Evolutionary conservation across 2,329 filamentous ascomycete species (phyloP), one percentile per base, ranked within the genome.

Genomic region (Boeremia lycopersici): DNA sequence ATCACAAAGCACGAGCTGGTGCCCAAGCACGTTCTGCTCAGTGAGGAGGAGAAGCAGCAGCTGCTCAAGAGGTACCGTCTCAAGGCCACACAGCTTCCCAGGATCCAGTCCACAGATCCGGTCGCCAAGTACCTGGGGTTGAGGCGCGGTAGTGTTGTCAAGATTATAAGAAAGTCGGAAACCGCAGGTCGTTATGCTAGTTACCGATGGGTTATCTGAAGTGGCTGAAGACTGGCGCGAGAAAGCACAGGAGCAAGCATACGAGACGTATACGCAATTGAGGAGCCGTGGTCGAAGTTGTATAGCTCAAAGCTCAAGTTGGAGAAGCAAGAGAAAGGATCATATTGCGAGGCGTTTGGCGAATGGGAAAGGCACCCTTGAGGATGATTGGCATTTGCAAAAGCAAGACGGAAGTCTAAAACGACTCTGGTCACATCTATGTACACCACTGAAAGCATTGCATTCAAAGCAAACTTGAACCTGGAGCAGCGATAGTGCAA

Each of bases 1-100:
- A 98, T 99, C 76, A 98, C 93, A 56, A 90, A 93, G 76, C 95
- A 99, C 79, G 93, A 98, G 78, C 84, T 99, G 51, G 95, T 99
- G 28, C 95, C 95, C 39, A 92, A 90, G 74, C 95, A 99, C 74
- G 88, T 98, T 33, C 79, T 98, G 57, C 85, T 99, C 52, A 96
- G 91, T 69, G 84, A 87, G 40, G 91, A 96, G 69, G 95, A 99
- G 82, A 97, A 97, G 84, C 79, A 80, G 41, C 89, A 89, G 33
- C 79, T 99, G 69, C 82, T 99, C 57, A 87, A 92, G 78, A 84
- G 95, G 60, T 99, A 99, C 78, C 86, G 95, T 43, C 79, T 99
- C 76, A 98, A 97, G 86, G 95, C 99, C 83, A 97, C 91, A 9
- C 95, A 99, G 80, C 81, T 99, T 71, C 95, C 95, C 4, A 85